Percentiles rank a stretch among this genome's conserved stretches.
Conservation (phyloP, 495 filamentous ascomycete species). For the Neurospora sp. region DNA sequence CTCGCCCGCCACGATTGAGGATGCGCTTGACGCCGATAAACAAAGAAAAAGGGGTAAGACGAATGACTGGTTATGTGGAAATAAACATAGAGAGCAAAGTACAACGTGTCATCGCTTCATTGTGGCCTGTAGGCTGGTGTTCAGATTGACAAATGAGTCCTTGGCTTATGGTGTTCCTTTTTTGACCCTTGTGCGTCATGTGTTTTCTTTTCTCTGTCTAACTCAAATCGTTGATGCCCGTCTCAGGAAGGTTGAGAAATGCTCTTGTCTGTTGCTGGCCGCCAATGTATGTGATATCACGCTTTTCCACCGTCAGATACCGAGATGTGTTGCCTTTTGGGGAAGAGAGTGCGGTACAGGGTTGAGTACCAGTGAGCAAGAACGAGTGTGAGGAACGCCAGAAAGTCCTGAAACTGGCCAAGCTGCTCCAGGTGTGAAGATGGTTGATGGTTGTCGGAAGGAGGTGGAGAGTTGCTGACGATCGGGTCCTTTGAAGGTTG, state of each 20-base stretch:
- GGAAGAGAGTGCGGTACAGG: background rate
- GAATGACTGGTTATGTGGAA: background rate
- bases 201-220: background rate
- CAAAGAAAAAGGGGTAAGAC: background rate
- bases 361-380: background rate
- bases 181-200: background rate
- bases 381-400: background rate
- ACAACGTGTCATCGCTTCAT: background rate
- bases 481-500: background rate
- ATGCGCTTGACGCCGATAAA: background rate
- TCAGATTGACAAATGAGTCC: background rate
- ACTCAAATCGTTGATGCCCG: background rate
- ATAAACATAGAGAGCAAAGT: background rate
- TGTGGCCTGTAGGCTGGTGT: background rate
- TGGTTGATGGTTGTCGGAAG: background rate
- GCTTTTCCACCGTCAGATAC: background rate
- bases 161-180: background rate
- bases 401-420: background rate
- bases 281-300: background rate
- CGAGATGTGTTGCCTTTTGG: background rate
- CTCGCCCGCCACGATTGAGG: background rate
- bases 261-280: background rate
- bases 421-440: background rate
- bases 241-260: background rate
- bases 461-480: background rate